These are phyloP conservation scores for Graphiopsis chlorocephala DNA, from an alignment of 2,329 filamentous ascomycete genomes.

Conservation along the genomic window DNA sequence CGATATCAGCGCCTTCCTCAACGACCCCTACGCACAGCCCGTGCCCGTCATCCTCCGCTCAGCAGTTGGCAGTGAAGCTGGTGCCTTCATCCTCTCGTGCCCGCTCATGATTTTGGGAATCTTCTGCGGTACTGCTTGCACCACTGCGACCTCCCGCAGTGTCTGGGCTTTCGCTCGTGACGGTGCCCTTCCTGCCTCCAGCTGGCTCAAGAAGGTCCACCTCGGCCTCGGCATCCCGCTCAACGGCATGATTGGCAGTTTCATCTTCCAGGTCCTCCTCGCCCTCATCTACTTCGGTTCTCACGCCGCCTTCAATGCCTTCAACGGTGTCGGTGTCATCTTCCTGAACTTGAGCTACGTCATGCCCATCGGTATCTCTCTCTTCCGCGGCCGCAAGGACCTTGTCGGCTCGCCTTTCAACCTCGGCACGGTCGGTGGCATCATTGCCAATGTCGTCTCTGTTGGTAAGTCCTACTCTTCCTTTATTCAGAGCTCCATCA, in stretches of 20 bases:
- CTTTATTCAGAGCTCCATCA: slow-evolving; percentile 26
- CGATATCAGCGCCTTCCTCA: slow-evolving; percentile 55
- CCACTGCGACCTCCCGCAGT: slow-evolving; percentile 65
- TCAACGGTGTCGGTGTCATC: slow-evolving; percentile 55
- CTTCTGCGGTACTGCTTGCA: slow-evolving; percentile 67
- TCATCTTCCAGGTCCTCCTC: slow-evolving; percentile 62
- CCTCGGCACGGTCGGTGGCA: slow-evolving; percentile 59
- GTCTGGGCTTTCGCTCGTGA: slow-evolving; percentile 70
- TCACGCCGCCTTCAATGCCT: slow-evolving; percentile 67
- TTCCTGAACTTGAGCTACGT: slow-evolving; percentile 67
- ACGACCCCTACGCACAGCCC: slow-evolving; percentile 56
- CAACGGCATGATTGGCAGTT: slow-evolving; percentile 71
- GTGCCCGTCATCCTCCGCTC: slow-evolving; percentile 62
- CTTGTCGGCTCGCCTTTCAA: slow-evolving; percentile 58
- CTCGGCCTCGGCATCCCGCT: slow-evolving; percentile 61
- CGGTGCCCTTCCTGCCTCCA: slow-evolving; percentile 64
- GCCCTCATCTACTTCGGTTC: slow-evolving; percentile 69
- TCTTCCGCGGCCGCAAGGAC: slow-evolving; percentile 59
- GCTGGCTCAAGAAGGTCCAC: slow-evolving; percentile 53
- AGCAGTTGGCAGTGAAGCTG: slow-evolving; percentile 55
- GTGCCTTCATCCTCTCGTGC: slow-evolving; percentile 61
- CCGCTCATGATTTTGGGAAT: slow-evolving; percentile 65
- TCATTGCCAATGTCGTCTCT: slow-evolving; percentile 63
- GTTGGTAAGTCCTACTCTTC: slow-evolving; percentile 52
- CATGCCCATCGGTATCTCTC: slow-evolving; percentile 62